phyloP scores from a whole-genome alignment of 257 asterid genomes.

The Petrea volubilis region DNA sequence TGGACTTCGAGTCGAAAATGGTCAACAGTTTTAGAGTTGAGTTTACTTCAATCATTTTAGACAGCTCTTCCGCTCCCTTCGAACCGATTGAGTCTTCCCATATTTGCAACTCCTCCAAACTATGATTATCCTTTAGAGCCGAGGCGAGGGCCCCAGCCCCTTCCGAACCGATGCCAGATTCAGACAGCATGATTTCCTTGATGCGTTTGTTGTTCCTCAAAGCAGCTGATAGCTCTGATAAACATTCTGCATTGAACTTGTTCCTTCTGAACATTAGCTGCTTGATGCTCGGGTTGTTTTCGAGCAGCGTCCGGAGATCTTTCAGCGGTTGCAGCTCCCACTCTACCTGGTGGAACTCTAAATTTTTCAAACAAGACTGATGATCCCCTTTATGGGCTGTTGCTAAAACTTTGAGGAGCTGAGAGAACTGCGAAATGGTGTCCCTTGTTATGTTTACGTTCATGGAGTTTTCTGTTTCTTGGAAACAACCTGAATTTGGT shows the following conservation, averaged over 20 bases:
- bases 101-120: slow-evolving; percentile 65
- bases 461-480: slow-evolving; percentile 63
- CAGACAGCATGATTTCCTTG: slow-evolving; percentile 52
- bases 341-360: slow-evolving; percentile 65
- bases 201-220: slow-evolving; percentile 43
- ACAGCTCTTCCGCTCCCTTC: slow-evolving; percentile 75
- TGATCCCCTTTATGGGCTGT: slow-evolving; percentile 7
- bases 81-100: slow-evolving; percentile 88
- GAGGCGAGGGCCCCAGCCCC: slow-evolving; percentile 65
- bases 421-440: slow-evolving; percentile 35
- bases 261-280: slow-evolving; percentile 56
- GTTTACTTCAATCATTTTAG: slow-evolving; percentile 91
- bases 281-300: slow-evolving; percentile 34
- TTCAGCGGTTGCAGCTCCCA: slow-evolving; percentile 57
- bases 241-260: slow-evolving; percentile 45
- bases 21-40: slow-evolving; percentile 57
- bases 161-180: slow-evolving; percentile 63
- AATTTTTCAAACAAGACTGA: slow-evolving; percentile 35
- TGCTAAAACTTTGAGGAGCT: slow-evolving; percentile 43
- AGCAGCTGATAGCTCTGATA: slow-evolving; percentile 50
- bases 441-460: slow-evolving; percentile 44
- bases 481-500: slow-evolving; percentile 46
- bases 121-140: slow-evolving; percentile 52
- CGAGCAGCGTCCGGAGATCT: slow-evolving; percentile 39
- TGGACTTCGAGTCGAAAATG: slow-evolving; percentile 50